Evolutionary conservation across 2,329 filamentous ascomycete species (phyloP), one percentile per base, ranked within the genome.

Genomic region (Penicillium frequentans): DNA sequence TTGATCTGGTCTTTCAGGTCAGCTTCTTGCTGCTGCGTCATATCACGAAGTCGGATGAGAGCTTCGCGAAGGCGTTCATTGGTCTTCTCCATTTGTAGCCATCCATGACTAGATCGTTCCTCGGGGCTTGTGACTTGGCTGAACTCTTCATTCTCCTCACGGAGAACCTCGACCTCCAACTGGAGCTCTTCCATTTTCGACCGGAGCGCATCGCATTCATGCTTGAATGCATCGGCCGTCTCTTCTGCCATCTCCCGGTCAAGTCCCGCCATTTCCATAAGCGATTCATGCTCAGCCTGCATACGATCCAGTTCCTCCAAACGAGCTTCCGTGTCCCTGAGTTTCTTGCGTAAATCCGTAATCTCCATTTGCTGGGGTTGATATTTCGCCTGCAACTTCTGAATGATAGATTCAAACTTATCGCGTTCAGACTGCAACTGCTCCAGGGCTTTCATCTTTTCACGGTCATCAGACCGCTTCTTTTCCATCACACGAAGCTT

Each of bases 191-290:
- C 93, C 1, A 86, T 77, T 68, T 88, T 91, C 56, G 84, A 78
- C 68, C 91, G 90, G 52, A 96, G 73, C 2, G 86, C 83, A 37
- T 96, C 90, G 24, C 96, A 79, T 69, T 99, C 93, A 1, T 85
- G 83, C 71, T 92, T 95, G 50, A 89, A 81, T 19, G 89, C 86
- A 64, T 98, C 95, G 0, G 90, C 89, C 44, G 87, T 91, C 75
- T 97, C 93, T 73, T 99, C 93, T 0, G 95, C 95, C 90, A 98
- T 96, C 74, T 99, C 93, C 45, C 91, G 86, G 71, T 99, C 95
- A 26, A 99, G 79, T 0, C 90, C 89, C 7, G 92, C 91, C 75
- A 95, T 85, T 75, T 99, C 95, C 68, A 97, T 78, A 7, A 90
- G 85, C 3, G 88, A 84, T 29, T 98, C 95, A 72, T 96, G 88